A percentile compares a stretch with the other conserved stretches of the same genome.
Evolutionary conservation across 2,329 filamentous ascomycete species (phyloP).

Genomic region (Teratosphaeria zuluensis): DNA sequence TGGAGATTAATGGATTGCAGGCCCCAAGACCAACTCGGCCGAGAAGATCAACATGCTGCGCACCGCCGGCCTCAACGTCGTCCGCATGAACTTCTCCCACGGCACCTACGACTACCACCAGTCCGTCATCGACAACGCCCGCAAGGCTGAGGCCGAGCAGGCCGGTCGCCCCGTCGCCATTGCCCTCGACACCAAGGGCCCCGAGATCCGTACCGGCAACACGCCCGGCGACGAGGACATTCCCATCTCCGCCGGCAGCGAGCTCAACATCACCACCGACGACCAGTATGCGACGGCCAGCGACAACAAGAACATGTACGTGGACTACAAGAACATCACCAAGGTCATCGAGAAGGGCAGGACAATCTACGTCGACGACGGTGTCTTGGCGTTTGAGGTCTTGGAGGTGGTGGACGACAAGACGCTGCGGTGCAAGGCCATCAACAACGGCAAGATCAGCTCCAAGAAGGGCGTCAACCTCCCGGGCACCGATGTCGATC

Average conservation of each 20-base stretch:
- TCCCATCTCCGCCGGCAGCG: conserved; percentile 70
- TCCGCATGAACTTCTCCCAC: conserved; percentile 99
- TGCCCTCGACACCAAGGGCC: conserved; percentile 78
- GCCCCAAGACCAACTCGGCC: conserved; percentile 96
- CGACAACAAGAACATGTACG: conserved; percentile 92
- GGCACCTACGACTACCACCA: conserved; percentile 94
- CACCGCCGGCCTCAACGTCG: conserved; percentile 81
- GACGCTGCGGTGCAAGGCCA: conserved; percentile 74
- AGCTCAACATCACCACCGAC: conserved; percentile 95
- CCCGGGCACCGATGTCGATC: conserved; percentile 96
- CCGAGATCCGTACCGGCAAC: conserved; percentile 78
- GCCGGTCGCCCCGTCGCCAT: conserved; percentile 85
- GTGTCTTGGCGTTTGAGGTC: conserved; percentile 93
- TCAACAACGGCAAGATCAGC: conserved; percentile 98
- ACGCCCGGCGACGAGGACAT: conserved; percentile 61
- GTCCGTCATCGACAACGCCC: conserved; percentile 93
- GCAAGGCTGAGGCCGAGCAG: conserved; percentile 69
- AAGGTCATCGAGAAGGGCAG: conserved; percentile 89
- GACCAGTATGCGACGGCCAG: conserved; percentile 77
- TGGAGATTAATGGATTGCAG: conserved; percentile 16
- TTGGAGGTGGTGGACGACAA: conserved; percentile 77
- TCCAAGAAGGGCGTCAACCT: conserved; percentile 99
- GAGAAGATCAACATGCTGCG: conserved; percentile 95
- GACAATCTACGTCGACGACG: conserved; percentile 96
- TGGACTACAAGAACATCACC: conserved; percentile 99